Base-by-base conservation (phyloP, 805 yeast species). In the Saturnispora galanensis region DNA sequence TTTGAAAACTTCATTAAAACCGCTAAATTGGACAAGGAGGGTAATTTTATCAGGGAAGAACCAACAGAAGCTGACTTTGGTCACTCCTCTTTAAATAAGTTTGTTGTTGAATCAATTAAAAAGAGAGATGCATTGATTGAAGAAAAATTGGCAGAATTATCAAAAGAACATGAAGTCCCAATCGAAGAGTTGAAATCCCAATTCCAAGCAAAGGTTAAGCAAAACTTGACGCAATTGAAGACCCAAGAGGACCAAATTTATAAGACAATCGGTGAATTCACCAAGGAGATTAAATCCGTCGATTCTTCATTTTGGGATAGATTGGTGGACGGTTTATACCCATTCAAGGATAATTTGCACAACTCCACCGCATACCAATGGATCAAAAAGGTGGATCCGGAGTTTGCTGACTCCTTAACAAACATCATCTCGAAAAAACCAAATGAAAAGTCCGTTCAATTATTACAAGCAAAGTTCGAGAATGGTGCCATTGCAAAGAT, bases 121-220 rank as follows among this genome's bases (percentile, higher is more conserved):
- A 57, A 57, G 38, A 57, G 56, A 39, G 50, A 50, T 18, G 42
- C 41, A 9, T 41, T 59, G 15, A 57, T 61, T 32, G 52, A 56
- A 6, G 47, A 51, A 40, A 59, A 58, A 44, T 49, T 61, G 33
- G 45, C 49, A 35, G 26, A 47, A 13, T 45, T 61, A 41, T 54
- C 65, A 10, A 38, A 52, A 30, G 39, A 46, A 30, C 47, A 52
- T 35, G 45, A 49, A 11, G 35, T 58, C 16, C 39, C 51, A 16
- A 42, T 54, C 7, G 53, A 53, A 7, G 56, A 54, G 13, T 49
- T 61, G 12, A 50, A 52, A 18, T 38, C 45, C 10, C 39, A 44
- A 38, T 50, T 59, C 13, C 52, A 59, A 13, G 47, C 46, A n/a
- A 54, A 55, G 42, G 57, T 61, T 18, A 31, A 42, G 5, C 11